Conservation (phyloP, 768 basidiomycete genomes). For the Chiua virens region DNA sequence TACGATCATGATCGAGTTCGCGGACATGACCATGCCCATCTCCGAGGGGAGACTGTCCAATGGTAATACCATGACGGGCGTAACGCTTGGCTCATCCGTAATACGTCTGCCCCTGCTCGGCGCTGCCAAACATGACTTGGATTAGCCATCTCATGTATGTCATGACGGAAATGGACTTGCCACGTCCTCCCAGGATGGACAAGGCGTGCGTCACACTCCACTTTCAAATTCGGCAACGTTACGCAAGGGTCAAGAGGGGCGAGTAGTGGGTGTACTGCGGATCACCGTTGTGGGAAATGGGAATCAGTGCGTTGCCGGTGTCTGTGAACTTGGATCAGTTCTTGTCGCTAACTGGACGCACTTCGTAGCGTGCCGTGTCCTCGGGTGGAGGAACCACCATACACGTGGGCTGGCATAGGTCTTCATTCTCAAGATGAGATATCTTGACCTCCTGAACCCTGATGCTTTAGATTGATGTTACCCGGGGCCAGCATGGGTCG, state of each 20-base stretch:
- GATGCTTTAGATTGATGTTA: too few species aligned
- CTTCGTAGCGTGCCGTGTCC: neutral
- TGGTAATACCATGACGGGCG: neutral
- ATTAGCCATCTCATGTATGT: slow-evolving; percentile 42
- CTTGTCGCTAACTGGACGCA: neutral
- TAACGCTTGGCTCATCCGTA: neutral
- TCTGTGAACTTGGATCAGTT: neutral
- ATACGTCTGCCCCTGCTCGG: slow-evolving; percentile 40
- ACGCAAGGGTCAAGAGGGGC: slow-evolving; percentile 13
- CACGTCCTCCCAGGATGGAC: slow-evolving; percentile 42
- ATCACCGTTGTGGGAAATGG: neutral
- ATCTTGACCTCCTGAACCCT: too few species aligned
- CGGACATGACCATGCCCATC: slow-evolving; percentile 5
- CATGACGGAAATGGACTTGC: slow-evolving; percentile 2
- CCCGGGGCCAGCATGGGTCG: too few species aligned
- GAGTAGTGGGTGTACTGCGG: neutral
- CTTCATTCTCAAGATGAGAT: too few species aligned
- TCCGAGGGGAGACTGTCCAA: slow-evolving; percentile 3
- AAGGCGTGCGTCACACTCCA: slow-evolving; percentile 38
- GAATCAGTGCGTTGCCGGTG: neutral
- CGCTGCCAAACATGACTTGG: slow-evolving; percentile 43
- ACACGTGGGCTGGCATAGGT: too few species aligned
- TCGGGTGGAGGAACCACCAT: too few species aligned
- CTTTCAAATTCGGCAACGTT: slow-evolving; percentile 36
- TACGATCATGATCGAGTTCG: slow-evolving; percentile 1